Evolutionary conservation across 2,329 filamentous ascomycete species (phyloP).

Genomic region (Blastomyces parvus): DNA sequence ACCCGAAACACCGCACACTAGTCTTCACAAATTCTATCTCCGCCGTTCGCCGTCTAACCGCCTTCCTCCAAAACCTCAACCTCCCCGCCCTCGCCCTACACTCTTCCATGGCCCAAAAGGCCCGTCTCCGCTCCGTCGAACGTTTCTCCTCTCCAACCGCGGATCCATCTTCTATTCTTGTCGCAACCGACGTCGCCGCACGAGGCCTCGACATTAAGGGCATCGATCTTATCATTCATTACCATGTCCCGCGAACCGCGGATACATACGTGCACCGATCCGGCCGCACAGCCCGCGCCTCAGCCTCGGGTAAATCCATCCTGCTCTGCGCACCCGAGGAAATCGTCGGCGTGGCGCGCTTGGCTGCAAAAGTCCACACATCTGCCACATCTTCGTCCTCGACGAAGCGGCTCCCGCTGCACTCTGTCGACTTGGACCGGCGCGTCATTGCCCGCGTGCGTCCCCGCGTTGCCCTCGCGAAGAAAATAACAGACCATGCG

Average conservation of each 20-base stretch:
- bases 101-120: slow-evolving; percentile 93
- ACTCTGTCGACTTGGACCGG: slow-evolving; percentile 71
- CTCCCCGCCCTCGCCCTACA: slow-evolving; percentile 71
- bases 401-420: slow-evolving; percentile 53
- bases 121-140: slow-evolving; percentile 83
- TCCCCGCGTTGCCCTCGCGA: slow-evolving; percentile 68
- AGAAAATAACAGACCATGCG: slow-evolving; percentile 70
- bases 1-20: slow-evolving; percentile 69
- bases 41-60: slow-evolving; percentile 74
- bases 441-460: slow-evolving; percentile 67
- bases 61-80: slow-evolving; percentile 72
- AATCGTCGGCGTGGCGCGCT: slow-evolving; percentile 68
- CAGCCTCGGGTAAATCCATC: slow-evolving; percentile 67
- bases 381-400: slow-evolving; percentile 30
- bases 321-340: slow-evolving; percentile 88
- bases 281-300: slow-evolving; percentile 81
- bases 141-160: slow-evolving; percentile 60
- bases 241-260: slow-evolving; percentile 83
- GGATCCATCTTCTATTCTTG: slow-evolving; percentile 57
- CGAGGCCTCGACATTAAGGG: slow-evolving; percentile 86
- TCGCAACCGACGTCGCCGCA: slow-evolving; percentile 89
- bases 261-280: slow-evolving; percentile 95
- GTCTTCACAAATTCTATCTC: slow-evolving; percentile 96
- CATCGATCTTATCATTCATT: slow-evolving; percentile 85
- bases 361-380: slow-evolving; percentile 81